Conservation (phyloP, 768 basidiomycete species). For the Wakefieldia striispora region DNA sequence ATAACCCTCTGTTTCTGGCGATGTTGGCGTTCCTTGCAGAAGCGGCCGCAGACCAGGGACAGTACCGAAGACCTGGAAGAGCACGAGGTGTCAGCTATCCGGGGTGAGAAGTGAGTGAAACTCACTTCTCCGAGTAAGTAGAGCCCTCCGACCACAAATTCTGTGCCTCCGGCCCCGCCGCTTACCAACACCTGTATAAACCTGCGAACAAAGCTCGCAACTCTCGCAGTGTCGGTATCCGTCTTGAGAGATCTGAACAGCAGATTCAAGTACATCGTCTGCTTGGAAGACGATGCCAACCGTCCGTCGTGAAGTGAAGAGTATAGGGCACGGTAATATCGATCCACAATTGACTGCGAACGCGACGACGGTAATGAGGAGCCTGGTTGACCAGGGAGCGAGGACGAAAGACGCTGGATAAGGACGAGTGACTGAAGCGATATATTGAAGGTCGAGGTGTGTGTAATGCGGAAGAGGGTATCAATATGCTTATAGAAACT, state of each 20-base stretch:
- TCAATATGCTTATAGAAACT: constrained; percentile 87
- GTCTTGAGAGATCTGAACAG: constrained; percentile 87
- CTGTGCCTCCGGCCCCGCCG: constrained; percentile 71
- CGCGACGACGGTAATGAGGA: constrained; percentile 39
- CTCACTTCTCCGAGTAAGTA: constrained; percentile 85
- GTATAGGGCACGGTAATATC: constrained; percentile 85
- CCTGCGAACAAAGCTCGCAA: constrained; percentile 78
- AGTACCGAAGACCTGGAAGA: constrained; percentile 43
- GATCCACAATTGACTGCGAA: constrained; percentile 52
- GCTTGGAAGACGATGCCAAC: constrained; percentile 80
- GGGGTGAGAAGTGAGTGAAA: background rate
- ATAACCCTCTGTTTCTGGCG: constrained; percentile 45
- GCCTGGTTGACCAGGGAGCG: constrained; percentile 43
- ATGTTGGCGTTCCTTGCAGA: constrained; percentile 35
- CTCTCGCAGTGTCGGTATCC: constrained; percentile 55
- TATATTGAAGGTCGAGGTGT: constrained; percentile 95
- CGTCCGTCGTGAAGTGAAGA: constrained; percentile 84
- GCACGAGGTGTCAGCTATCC: background rate
- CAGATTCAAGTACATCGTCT: constrained; percentile 95
- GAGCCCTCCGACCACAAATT: constrained; percentile 87
- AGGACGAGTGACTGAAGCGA: constrained; percentile 89
- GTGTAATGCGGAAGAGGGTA: constrained; percentile 92
- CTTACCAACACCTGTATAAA: constrained; percentile 77
- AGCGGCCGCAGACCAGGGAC: constrained; percentile 46
- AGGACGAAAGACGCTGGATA: constrained; percentile 76